Conservation (phyloP, 495 filamentous ascomycete genomes). For the Podospora appendiculata region DNA sequence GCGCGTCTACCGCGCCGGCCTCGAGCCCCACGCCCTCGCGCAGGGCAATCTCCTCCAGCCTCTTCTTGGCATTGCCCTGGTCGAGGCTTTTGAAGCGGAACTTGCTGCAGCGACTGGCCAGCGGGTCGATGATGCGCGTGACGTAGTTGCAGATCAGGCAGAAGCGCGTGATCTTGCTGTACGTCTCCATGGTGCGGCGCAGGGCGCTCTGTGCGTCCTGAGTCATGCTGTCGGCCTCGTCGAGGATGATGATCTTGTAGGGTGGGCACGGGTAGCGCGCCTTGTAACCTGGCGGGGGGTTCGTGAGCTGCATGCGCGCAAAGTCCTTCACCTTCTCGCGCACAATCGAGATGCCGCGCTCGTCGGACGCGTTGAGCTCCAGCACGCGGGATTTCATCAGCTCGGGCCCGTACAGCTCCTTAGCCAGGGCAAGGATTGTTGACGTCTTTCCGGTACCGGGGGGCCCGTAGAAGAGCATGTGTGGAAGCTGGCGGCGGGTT, state of each 20-base stretch:
- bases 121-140: constrained; percentile 91
- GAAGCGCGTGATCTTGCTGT: constrained; percentile 91
- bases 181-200: constrained; percentile 94
- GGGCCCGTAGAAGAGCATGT: constrained; percentile 99
- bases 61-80: constrained; percentile 62
- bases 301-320: constrained; percentile 85
- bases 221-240: constrained; percentile 98
- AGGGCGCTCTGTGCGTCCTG: constrained; percentile 94
- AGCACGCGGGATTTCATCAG: constrained; percentile 90
- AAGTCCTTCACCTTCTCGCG: constrained; percentile 99
- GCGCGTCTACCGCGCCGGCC: constrained; percentile 68
- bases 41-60: constrained; percentile 73
- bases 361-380: constrained; percentile 97
- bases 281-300: constrained; percentile 60
- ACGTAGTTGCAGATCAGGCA: constrained; percentile 99
- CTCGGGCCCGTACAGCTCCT: constrained; percentile 94
- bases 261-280: constrained; percentile 86
- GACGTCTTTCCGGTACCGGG: constrained; percentile 99
- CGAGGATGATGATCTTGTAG: constrained; percentile 96
- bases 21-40: constrained; percentile 68
- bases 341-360: constrained; percentile 94
- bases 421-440: constrained; percentile 88
- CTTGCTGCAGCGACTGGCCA: constrained; percentile 89
- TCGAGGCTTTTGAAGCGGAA: constrained; percentile 97
- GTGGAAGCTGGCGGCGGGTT: constrained; percentile 61